phyloP scores from a whole-genome alignment of 2,329 filamentous ascomycete species.

The Colletotrichum horii region DNA sequence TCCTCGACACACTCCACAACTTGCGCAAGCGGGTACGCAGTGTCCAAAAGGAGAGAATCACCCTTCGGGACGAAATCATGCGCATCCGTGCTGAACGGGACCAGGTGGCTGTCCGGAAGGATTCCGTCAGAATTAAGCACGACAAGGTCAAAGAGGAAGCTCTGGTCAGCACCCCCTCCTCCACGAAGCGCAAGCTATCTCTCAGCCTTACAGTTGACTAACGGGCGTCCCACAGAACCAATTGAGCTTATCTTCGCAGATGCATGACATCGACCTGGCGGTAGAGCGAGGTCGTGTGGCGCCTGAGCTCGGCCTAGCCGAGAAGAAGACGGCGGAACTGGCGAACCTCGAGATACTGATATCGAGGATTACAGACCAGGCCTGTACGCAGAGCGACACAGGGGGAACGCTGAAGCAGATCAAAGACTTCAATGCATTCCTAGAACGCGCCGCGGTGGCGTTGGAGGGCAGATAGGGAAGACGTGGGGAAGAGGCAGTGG shows the following conservation, averaged over 20 bases:
- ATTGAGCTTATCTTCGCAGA: constrained; percentile 59
- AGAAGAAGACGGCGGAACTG: constrained; percentile 55
- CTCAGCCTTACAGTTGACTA: not conserved
- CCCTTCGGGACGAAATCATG: constrained; percentile 64
- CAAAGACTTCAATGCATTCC: constrained; percentile 66
- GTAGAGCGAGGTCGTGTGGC: constrained; percentile 56
- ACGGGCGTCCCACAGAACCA: constrained; percentile 39
- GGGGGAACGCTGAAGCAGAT: constrained; percentile 63
- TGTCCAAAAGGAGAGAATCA: constrained; percentile 61
- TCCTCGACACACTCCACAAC: constrained; percentile 63
- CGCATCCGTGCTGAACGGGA: constrained; percentile 64
- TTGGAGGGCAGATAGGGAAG: constrained; percentile 45
- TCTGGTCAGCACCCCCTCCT: constrained; percentile 45
- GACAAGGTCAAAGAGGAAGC: constrained; percentile 58
- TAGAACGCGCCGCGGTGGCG: constrained; percentile 64
- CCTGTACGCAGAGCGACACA: constrained; percentile 51
- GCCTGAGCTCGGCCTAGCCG: constrained; percentile 47
- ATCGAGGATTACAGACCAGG: constrained; percentile 58
- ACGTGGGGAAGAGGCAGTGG: not conserved
- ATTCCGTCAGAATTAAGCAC: constrained; percentile 65
- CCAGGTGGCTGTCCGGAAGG: constrained; percentile 66
- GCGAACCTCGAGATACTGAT: constrained; percentile 63
- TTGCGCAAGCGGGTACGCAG: constrained; percentile 62
- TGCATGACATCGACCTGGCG: constrained; percentile 68
- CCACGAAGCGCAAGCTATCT: not conserved